phyloP scores from a whole-genome alignment of 164 flowering plant species.

The Magnolia kwangsiensis region DNA sequence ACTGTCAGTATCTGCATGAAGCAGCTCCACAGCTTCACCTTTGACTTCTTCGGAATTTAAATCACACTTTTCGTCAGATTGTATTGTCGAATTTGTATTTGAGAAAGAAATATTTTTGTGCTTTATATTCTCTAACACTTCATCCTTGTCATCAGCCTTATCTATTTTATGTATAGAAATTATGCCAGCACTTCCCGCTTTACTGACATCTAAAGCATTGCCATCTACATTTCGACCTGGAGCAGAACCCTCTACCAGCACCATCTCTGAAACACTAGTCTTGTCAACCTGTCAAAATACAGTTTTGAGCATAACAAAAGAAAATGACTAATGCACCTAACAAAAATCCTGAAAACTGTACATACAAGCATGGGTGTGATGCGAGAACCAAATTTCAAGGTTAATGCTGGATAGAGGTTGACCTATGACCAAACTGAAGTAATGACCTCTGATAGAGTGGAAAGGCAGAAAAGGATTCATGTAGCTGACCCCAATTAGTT shows the following conservation, averaged over 20 bases:
- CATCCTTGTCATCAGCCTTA: slow-evolving; percentile 15
- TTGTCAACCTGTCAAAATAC: slow-evolving; percentile 2
- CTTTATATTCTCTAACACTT: slow-evolving; percentile 5
- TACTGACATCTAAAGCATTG: neutral
- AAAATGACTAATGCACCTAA: neutral
- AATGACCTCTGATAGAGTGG: too few relatives aligned
- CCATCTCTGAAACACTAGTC: neutral
- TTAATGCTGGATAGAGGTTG: too few relatives aligned
- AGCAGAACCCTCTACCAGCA: neutral
- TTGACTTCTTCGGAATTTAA: slow-evolving; percentile 9
- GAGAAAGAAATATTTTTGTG: slow-evolving; percentile 6
- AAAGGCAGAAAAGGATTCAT: too few relatives aligned
- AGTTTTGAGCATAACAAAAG: neutral
- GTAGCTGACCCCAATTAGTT: too few relatives aligned
- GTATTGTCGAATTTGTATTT: slow-evolving; percentile 2
- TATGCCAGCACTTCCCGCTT: neutral
- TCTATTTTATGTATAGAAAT: slow-evolving; percentile 15
- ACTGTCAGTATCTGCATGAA: slow-evolving; percentile 10
- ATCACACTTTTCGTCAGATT: slow-evolving; percentile 13
- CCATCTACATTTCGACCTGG: neutral
- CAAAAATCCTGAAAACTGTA: neutral
- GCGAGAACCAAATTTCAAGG: neutral
- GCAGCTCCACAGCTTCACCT: slow-evolving; percentile 1
- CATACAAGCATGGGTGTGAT: neutral
- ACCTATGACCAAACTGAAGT: too few relatives aligned